Base-by-base conservation (phyloP, 1,284 basidiomycete species). In the Pyrrhoderma noxium region DNA sequence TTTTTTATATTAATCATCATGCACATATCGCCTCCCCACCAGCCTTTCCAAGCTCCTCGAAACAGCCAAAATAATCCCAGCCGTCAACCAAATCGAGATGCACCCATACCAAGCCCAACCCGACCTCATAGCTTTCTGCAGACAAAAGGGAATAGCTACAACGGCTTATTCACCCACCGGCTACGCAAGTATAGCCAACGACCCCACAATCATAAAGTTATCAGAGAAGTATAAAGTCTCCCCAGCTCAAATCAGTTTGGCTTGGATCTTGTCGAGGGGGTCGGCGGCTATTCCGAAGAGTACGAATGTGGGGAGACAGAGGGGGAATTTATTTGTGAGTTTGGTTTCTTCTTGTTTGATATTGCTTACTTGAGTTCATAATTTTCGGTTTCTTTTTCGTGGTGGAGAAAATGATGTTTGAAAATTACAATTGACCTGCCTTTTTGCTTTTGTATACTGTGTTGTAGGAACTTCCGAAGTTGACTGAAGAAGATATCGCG, bases 21-120 rank as follows among this genome's bases (percentile, higher is more conserved):
- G n/a, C n/a, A n/a, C n/a, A n/a, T n/a, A n/a, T n/a, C n/a, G n/a
- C n/a, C n/a, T n/a, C n/a, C n/a, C n/a, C n/a, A 2, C 13, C 18
- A 55, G 53, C 8, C 34, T 55, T 14, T 50, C 54, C 38, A 45
- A 56, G 19, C 59, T 75, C 5, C 56, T 73, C 25, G 62, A 66
- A 49, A 60, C 62, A 2, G 67, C 66, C 16, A 65, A 65, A 14
- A 58, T 71, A 53, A 62, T 66, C 22, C 74, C 73, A 2, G 71
- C 69, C 14, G 67, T 74, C 42, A 74, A 75, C 58, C 72, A 76
- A 57, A 70, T 63, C 68, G 52, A 69, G 70, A 58, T 71, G 65
- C 52, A 74, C 57, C 68, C 71, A 43, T 68, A 70, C 57, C 59
- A 59, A 22, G 54, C 63, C 5, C 67, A 67, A 38, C 62, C 59